phyloP scores from a whole-genome alignment of 208 protist genomes.

The Balamuthia mandrillaris region DNA sequence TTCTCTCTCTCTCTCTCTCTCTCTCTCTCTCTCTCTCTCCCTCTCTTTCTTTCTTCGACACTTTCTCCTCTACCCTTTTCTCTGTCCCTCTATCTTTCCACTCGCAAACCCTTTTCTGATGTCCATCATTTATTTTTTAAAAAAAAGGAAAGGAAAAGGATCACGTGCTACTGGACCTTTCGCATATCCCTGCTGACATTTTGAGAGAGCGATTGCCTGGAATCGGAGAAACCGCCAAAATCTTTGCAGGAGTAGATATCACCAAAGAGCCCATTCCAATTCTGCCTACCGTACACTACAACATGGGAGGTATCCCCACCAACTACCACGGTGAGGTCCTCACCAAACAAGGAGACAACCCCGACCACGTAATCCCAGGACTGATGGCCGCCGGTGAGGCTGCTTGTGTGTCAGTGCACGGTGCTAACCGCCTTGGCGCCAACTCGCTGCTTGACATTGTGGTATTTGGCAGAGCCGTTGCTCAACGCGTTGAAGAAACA shows the following conservation, averaged over 20 bases:
- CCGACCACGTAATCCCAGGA: slow-evolving; percentile 90
- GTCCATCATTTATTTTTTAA: slow-evolving; percentile 90
- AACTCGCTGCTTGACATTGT: slow-evolving; percentile 99
- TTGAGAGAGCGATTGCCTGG: slow-evolving; percentile 95
- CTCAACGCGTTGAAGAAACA: slow-evolving; percentile 88
- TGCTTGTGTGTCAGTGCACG: slow-evolving; percentile 95
- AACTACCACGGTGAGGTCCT: slow-evolving; percentile 77
- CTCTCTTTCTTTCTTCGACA: neutral
- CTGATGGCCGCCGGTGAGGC: slow-evolving; percentile 95
- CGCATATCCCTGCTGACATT: slow-evolving; percentile 73
- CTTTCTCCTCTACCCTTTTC: neutral
- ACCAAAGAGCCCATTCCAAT: slow-evolving; percentile 98
- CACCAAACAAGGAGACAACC: slow-evolving; percentile 73
- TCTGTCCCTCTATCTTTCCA: neutral
- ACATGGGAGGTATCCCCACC: slow-evolving; percentile 92
- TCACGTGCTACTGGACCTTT: slow-evolving; percentile 54
- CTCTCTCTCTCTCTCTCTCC: neutral
- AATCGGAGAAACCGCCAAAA: slow-evolving; percentile 96
- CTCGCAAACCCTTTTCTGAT: slow-evolving; percentile 71
- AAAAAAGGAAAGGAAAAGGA: slow-evolving; percentile 63
- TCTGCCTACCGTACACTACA: slow-evolving; percentile 99
- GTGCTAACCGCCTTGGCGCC: slow-evolving; percentile 96
- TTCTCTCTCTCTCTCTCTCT: neutral
- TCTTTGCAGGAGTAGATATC: slow-evolving; percentile 98
- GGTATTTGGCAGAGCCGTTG: slow-evolving; percentile 96